phyloP scores from a whole-genome alignment of 441 rosid species.

The Isatis lusitanica region DNA sequence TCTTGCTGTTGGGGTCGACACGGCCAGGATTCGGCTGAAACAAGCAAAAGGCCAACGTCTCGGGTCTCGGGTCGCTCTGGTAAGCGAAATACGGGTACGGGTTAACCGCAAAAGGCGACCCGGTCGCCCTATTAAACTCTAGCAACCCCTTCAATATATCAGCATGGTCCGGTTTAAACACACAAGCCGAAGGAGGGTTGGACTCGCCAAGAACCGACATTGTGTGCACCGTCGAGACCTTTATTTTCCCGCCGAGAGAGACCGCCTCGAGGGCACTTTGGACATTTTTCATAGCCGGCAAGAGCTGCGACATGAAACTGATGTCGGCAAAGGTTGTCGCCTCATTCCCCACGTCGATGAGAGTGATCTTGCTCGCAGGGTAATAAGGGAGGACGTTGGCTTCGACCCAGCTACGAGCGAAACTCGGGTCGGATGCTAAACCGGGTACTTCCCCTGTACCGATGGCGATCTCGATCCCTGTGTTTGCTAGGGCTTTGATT shows the following conservation, averaged over 20 bases:
- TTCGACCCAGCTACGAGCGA: constrained; percentile 63
- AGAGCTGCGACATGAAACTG: constrained; percentile 53
- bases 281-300: constrained; percentile 79
- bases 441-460: constrained; percentile 72
- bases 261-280: constrained; percentile 62
- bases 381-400: constrained; percentile 69
- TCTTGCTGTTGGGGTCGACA: constrained; percentile 59
- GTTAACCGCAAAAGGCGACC: constrained; percentile 77
- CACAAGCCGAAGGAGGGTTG: constrained; percentile 76
- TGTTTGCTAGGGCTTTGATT: constrained; percentile 75
- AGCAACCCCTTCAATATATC: constrained; percentile 70
- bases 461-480: constrained; percentile 71
- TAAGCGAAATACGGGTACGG: constrained; percentile 92
- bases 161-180: constrained; percentile 48
- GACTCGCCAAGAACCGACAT: constrained; percentile 71
- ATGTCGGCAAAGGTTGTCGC: constrained; percentile 53
- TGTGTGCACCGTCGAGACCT: constrained; percentile 80
- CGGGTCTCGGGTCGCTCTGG: constrained; percentile 71
- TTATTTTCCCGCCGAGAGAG: constrained; percentile 64
- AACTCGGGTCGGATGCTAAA: constrained; percentile 63
- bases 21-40: constrained; percentile 83
- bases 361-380: constrained; percentile 77
- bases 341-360: constrained; percentile 81
- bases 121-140: constrained; percentile 62
- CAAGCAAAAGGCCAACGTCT: constrained; percentile 75